Evolutionary conservation across 2,329 filamentous ascomycete species (phyloP), one percentile per base, ranked within the genome.

Genomic region (Fonsecaea pedrosoi): DNA sequence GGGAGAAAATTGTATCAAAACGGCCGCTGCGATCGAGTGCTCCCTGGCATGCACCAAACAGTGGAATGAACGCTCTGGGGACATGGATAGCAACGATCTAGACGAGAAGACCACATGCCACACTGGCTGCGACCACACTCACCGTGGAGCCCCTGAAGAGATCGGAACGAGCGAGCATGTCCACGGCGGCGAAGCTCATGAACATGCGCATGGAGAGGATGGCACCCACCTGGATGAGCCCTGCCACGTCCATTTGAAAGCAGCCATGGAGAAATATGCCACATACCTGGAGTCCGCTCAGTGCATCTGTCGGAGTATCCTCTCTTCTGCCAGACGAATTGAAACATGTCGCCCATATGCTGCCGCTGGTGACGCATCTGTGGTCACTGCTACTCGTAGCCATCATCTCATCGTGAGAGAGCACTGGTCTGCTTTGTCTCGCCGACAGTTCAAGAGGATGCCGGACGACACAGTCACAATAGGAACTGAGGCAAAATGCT

Each of bases 271-370:
- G 15, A 68, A 71, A 62, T 75, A 74, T 70, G 69, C 68, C 57
- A 68, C 66, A n/a, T 74, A 74, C 68, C 70, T 75, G n/a, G 70
- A 73, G 38, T 65, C 69, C 54, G 72, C 71, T 53, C 68, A 67
- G 40, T 75, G 73, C 63, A 74, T 75, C 54, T 74, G 73, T 55
- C 71, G 72, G 15, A 73, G 64, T 38, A 70, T 73, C 57, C 65
- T 74, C 65, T 32, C 56, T 37, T 61, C 66, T 18, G 63, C 64
- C 35, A 25, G 34, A 4, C 18, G 30, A 53, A 60, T 57, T 30
- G 32, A 60, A 42, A 62, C 50, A n/a, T 68, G 57, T 54, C 25
- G 30, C 50, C n/a, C 37, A 2, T 55, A 56, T 61, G 35, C 58
- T 61, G 5, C 48, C 32, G 37, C 8, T 37, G 13, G 35, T 38